These are phyloP conservation scores for Eutypa lata DNA, from an alignment of 2,329 filamentous ascomycete genomes.

Conservation along the genomic window DNA sequence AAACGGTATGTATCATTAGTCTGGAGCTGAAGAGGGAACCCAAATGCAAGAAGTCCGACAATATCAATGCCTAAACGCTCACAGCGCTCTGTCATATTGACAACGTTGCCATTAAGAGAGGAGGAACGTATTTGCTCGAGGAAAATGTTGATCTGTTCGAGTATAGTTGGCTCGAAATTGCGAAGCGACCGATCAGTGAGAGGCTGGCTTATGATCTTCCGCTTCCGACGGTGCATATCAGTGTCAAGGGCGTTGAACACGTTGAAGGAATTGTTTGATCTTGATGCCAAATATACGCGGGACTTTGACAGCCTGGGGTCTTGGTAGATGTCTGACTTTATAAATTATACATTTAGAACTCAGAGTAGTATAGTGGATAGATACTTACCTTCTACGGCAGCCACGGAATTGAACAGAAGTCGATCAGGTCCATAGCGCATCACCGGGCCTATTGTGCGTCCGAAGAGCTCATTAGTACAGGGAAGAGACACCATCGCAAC, in stretches of 20 bases:
- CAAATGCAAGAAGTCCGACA: constrained; percentile 3
- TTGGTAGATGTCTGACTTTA: constrained; percentile 1
- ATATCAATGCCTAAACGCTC: not conserved
- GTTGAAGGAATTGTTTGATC: not conserved
- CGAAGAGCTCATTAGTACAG: too few species aligned
- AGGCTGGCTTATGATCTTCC: not conserved
- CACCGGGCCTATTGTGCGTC: not conserved
- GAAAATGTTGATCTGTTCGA: not conserved
- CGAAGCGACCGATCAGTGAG: constrained; percentile 5
- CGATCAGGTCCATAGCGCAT: not conserved
- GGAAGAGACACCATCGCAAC: not conserved
- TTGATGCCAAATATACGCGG: not conserved
- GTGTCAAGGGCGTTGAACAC: not conserved
- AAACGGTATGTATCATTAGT: not conserved
- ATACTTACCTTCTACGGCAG: not conserved
- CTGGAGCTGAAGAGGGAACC: constrained; percentile 3
- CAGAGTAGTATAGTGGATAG: too few species aligned
- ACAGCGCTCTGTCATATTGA: not conserved
- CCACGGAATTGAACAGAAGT: not conserved
- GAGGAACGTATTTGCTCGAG: not conserved
- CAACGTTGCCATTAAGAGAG: not conserved
- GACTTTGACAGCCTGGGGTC: not conserved
- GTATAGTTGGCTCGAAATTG: constrained; percentile 8
- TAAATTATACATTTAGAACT: not conserved
- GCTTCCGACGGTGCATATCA: not conserved